These are phyloP conservation scores for Arachis hypogaea DNA, from an alignment of 306 rosid genomes.

Conservation along the genomic window DNA sequence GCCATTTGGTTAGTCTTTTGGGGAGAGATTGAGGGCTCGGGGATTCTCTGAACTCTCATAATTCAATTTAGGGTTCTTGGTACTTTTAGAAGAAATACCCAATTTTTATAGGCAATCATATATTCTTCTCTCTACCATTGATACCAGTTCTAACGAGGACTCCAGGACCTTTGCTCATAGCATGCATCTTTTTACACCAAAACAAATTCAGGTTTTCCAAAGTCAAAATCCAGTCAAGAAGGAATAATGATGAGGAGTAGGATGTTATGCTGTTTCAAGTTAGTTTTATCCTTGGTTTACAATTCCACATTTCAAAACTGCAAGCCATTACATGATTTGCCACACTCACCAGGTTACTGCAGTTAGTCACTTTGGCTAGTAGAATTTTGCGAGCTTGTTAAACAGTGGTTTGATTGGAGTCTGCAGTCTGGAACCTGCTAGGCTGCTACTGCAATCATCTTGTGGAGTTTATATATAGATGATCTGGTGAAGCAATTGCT, in stretches of 20 bases:
- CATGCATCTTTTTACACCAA: background rate
- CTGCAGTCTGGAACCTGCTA: no score
- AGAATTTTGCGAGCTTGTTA: background rate
- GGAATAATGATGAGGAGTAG: background rate
- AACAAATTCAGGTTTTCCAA: background rate
- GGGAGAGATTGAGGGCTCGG: no score
- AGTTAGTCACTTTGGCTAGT: background rate
- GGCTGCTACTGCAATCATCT: no score
- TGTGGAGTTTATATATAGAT: no score
- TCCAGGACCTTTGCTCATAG: conserved; percentile 2
- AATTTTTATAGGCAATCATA: no score
- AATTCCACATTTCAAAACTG: background rate
- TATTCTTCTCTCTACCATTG: no score
- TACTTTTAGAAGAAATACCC: no score
- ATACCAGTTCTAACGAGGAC: background rate
- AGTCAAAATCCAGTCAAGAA: conserved; percentile 18
- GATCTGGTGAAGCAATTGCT: no score
- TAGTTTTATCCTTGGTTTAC: background rate
- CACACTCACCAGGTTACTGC: background rate
- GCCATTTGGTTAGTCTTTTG: no score
- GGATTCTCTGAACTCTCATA: no score
- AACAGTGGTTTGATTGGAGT: no score
- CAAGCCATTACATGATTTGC: background rate
- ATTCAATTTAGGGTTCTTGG: no score
- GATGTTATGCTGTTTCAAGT: background rate